Base-by-base conservation (phyloP, 495 filamentous ascomycete species). In the Aspergillus taichungensis region DNA sequence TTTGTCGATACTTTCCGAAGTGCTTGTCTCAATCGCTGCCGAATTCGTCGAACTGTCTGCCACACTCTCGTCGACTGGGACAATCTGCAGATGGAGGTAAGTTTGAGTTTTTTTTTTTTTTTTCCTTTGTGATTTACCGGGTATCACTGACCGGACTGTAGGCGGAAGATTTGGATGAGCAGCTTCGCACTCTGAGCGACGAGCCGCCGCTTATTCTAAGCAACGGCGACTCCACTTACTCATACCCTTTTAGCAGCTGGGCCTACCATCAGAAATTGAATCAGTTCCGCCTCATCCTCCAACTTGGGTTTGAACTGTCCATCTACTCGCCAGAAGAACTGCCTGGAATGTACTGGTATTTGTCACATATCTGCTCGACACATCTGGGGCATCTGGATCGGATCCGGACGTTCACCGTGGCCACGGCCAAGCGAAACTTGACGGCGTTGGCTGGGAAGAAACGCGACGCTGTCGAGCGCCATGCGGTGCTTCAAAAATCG, bases 261-360 rank as follows among this genome's bases (percentile, higher is more conserved):
- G 77, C 82, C 0, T 92, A 91, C 57, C 77, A 87, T 43, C 84
- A 95, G 55, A 97, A 95, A 59, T 73, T 96, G 2, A 77, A 73
- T 7, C 80, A 92, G 53, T 85, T 96, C 77, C 83, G 90, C 47
- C 84, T 82, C 71, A 83, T 92, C 37, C 72, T 95, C 9, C 88
- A 95, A 60, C 80, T 95, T 42, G 92, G 92, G n/a, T 96, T 99
- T 58, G 92, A 97, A 61, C 80, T 95, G 12, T 81, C 88, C 7
- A 79, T 94, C 24, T 97, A 97, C 57, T 79, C 87, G 14, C 75
- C 82, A 2, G 85, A 95, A 59, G 92, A 99, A 64, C 71, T 92
- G 6, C 77, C 82, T 9, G 81, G 78, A 11, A 95, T 95, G 86
- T 96, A 95, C 59, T 91, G 85, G 82, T 94, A 86, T 36, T 45